A percentile compares a stretch with the other conserved stretches of the same genome.
phyloP scores from a whole-genome alignment of 352 stramenopile genomes.

The Elongisporangium prolatum region DNA sequence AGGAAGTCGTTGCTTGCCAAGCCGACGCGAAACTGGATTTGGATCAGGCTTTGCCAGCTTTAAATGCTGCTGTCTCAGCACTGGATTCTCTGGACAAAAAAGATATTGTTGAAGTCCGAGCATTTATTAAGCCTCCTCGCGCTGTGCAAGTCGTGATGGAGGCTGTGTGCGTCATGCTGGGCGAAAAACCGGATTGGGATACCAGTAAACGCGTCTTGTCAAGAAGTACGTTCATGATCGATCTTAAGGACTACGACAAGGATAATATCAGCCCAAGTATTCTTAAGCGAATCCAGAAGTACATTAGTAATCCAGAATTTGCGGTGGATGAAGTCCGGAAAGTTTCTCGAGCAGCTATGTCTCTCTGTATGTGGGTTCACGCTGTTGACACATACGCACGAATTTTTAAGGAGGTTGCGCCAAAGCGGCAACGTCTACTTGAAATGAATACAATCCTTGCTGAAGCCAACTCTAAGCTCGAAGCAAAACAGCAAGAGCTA shows the following conservation, averaged over 20 bases:
- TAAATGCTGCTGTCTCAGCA: conserved; percentile 67
- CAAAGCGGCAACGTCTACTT: conserved; percentile 60
- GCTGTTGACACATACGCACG: conserved; percentile 78
- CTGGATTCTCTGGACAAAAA: conserved; percentile 84
- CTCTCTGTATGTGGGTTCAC: conserved; percentile 88
- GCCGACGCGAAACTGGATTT: conserved; percentile 73
- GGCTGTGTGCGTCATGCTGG: conserved; percentile 85
- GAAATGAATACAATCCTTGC: conserved; percentile 77
- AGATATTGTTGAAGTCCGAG: conserved; percentile 85
- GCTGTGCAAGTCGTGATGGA: conserved; percentile 86
- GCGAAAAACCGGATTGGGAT: conserved; percentile 82
- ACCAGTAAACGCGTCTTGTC: conserved; percentile 78
- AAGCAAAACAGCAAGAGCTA: conserved; percentile 64
- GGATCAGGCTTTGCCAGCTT: conserved; percentile 61
- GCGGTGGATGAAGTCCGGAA: conserved; percentile 81
- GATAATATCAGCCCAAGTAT: conserved; percentile 52
- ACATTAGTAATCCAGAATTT: conserved; percentile 83
- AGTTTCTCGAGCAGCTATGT: conserved; percentile 73
- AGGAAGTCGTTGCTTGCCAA: conserved; percentile 54
- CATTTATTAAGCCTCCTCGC: conserved; percentile 79
- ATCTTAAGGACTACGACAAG: conserved; percentile 87
- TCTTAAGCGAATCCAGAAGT: conserved; percentile 78
- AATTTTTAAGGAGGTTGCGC: conserved; percentile 68
- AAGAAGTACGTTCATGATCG: conserved; percentile 63
- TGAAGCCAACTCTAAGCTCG: conserved; percentile 65